Percentiles rank a stretch among this genome's conserved stretches.
Evolutionary conservation across 1,284 basidiomycete species (phyloP).

Genomic region (Malassezia brasiliensis): DNA sequence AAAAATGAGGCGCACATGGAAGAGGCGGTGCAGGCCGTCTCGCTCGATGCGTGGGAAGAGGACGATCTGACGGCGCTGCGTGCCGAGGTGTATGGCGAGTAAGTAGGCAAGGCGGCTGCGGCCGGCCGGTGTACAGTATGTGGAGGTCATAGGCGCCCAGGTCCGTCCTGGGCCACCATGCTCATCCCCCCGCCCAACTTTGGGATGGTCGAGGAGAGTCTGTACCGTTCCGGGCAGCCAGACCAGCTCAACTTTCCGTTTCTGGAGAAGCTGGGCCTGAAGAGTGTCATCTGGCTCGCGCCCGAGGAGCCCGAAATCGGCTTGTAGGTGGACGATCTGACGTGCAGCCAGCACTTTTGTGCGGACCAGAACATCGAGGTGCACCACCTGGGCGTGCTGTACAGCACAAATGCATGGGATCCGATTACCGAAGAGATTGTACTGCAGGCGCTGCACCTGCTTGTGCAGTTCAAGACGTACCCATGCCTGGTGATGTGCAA

Average conservation of each 20-base stretch:
- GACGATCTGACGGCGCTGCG: slow-evolving; percentile 27
- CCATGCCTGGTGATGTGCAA: slow-evolving; percentile 54
- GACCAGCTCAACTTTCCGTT: slow-evolving; percentile 55
- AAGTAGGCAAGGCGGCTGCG: background rate
- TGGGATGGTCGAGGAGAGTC: slow-evolving; percentile 54
- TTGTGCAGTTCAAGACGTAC: slow-evolving; percentile 52
- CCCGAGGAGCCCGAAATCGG: slow-evolving; percentile 53
- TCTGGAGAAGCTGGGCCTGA: slow-evolving; percentile 52
- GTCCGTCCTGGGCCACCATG: slow-evolving; percentile 22
- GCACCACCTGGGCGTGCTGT: slow-evolving; percentile 50
- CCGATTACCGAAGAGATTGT: slow-evolving; percentile 53
- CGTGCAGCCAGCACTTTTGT: slow-evolving; percentile 30
- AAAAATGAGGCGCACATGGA: slow-evolving; percentile 33
- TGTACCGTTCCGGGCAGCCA: slow-evolving; percentile 54
- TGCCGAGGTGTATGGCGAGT: slow-evolving; percentile 37
- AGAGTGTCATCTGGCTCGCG: slow-evolving; percentile 54
- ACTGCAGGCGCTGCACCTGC: slow-evolving; percentile 52
- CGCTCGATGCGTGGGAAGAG: slow-evolving; percentile 13
- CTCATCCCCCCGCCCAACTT: slow-evolving; percentile 54
- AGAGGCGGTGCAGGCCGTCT: slow-evolving; percentile 25
- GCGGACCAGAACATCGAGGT: slow-evolving; percentile 45
- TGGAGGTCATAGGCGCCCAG: slow-evolving; percentile 3
- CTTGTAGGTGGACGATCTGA: slow-evolving; percentile 46
- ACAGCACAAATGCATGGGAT: slow-evolving; percentile 49
- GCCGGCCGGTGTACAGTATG: background rate